Evolutionary conservation across 2,329 filamentous ascomycete genomes (phyloP).

Genomic region (Xylaria sp.): DNA sequence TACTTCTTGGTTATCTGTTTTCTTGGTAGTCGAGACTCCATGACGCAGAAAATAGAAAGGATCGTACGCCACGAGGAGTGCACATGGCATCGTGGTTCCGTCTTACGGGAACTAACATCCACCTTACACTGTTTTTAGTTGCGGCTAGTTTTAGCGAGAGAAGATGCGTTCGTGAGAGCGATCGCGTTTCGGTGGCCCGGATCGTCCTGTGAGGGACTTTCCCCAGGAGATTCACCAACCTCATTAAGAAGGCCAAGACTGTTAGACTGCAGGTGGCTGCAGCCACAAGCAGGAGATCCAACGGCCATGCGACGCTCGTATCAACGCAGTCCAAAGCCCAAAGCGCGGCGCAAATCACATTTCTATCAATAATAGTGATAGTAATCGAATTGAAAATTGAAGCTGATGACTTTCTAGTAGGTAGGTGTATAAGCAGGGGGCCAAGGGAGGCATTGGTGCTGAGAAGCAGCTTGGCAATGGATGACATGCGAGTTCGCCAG

Average conservation of each 20-base stretch:
- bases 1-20: constrained; percentile 3
- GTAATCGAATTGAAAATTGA: constrained; percentile 11
- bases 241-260: constrained; percentile 32
- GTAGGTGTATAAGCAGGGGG: constrained; percentile 13
- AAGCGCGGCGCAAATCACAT: neutral
- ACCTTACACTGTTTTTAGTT: constrained; percentile 31
- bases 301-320: constrained; percentile 8
- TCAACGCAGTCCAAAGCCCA: neutral
- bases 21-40: neutral
- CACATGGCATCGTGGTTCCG: constrained; percentile 29
- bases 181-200: constrained; percentile 21
- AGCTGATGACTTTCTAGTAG: constrained; percentile 13
- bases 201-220: constrained; percentile 21
- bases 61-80: constrained; percentile 27
- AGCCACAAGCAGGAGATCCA: constrained; percentile 25
- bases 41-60: constrained; percentile 32
- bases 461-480: constrained; percentile 25
- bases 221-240: constrained; percentile 21
- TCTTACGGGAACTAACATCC: constrained; percentile 12
- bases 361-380: neutral
- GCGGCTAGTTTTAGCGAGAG: constrained; percentile 21
- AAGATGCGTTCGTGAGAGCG: constrained; percentile 13
- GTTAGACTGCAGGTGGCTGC: constrained; percentile 26
- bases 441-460: constrained; percentile 29
- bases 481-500: constrained; percentile 22